Evolutionary conservation across 495 filamentous ascomycete genomes (phyloP), one percentile per base, ranked within the genome.

Genomic region (Cairneyella variabilis): DNA sequence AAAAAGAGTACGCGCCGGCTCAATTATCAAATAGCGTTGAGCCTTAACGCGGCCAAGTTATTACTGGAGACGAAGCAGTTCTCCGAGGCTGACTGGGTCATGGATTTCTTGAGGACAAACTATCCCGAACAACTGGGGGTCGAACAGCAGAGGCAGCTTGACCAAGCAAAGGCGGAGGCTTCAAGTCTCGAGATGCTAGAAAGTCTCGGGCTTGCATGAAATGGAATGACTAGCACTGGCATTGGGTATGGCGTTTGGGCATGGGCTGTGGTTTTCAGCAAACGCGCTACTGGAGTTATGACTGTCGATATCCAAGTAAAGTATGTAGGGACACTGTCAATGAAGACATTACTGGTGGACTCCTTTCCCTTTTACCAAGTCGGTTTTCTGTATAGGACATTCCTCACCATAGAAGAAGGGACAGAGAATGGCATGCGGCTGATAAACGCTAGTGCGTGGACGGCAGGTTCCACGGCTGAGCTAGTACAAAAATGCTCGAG

Each of bases 81-180:
- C 38, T 3, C 20, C 2, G 62, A 61, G 32, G 62, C 58, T 1
- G 23, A 58, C 5, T 59, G 55, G 58, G 53, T 64, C 22, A 56
- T 64, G 55, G 23, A 61, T n/a, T 54, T 56, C 32, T 22, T 64
- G n/a, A 45, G 48, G 11, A 40, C 30, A 10, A 56, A 52, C 10
- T 60, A 46, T 27, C 38, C 60, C 0, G 32, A 28, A 36, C 36
- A 53, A 14, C 26, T 62, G 7, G 51, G 60, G 10, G 26, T 58
- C 27, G 20, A 38, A 36, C 17, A 41, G 34, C 6, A 41, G 8
- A n/a, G 17, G 16, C 34, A 45, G 17, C 23, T 58, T 8, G 30
- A 58, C 16, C 48, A 54, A 22, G 51, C 40, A 11, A 52, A 45
- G 27, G 59, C 52, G 14, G 59, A 59, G 22, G 56, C 59, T 5